phyloP scores from a whole-genome alignment of 345 rosid species.

The Arabidopsis suecica region DNA sequence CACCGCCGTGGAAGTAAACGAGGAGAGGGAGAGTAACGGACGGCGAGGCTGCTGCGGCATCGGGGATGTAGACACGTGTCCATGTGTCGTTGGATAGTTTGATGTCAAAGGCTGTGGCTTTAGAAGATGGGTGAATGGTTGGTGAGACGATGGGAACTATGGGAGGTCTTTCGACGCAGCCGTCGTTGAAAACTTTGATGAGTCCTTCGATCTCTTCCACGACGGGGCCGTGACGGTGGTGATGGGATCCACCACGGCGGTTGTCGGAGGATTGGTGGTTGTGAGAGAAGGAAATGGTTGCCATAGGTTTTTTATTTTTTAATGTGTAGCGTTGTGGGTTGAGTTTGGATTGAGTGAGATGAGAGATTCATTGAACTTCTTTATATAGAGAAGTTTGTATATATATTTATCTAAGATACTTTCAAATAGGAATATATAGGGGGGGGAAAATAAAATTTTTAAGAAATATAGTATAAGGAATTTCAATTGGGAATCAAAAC shows the following conservation, averaged over 20 bases:
- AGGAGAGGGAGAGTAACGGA: conserved; percentile 60
- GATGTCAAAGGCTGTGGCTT: conserved; percentile 45
- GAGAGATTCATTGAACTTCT: conserved; percentile 25
- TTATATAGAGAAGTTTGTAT: conserved; percentile 37
- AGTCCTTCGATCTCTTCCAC: conserved; percentile 72
- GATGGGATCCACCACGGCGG: conserved; percentile 42
- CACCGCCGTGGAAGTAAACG: conserved; percentile 78
- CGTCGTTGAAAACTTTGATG: conserved; percentile 68
- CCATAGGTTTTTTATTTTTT: conserved; percentile 45
- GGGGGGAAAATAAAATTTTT: background rate
- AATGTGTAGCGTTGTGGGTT: conserved; percentile 29
- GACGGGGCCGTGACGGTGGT: conserved; percentile 51
- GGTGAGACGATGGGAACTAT: conserved; percentile 61
- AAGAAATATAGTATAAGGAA: background rate
- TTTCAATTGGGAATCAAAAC: background rate
- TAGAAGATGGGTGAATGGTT: conserved; percentile 38
- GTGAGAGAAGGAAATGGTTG: conserved; percentile 50
- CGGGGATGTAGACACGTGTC: conserved; percentile 51
- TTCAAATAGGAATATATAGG: background rate
- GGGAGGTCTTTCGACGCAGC: conserved; percentile 63
- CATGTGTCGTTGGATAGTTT: conserved; percentile 47
- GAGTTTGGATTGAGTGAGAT: conserved; percentile 20
- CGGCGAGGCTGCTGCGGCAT: conserved; percentile 6
- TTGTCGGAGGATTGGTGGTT: conserved; percentile 42
- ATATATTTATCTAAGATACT: background rate